Conservation (phyloP, 176 grass and related monocot genomes). For the sorghum (Sorghum bicolor) region Sorghum_bicolor_NCBIv3 NC_012878.2:57395501-57396000, state of each 20-base stretch:
- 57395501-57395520: background rate
- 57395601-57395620: slow-evolving; percentile 60
- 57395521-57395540: slow-evolving; percentile 13
- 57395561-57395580: slow-evolving; percentile 33
- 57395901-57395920: slow-evolving; percentile 20
- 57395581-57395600: slow-evolving; percentile 50
- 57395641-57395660: slow-evolving; percentile 91
- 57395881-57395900: background rate
- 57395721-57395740: slow-evolving; percentile 80
- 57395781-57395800: background rate
- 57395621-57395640: slow-evolving; percentile 97
- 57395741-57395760: background rate
- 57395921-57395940: background rate
- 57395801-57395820: background rate
- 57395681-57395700: slow-evolving; percentile 98
- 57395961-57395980: background rate
- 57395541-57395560: slow-evolving; percentile 50
- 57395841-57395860: slow-evolving; percentile 12
- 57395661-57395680: slow-evolving; percentile 96
- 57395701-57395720: slow-evolving; percentile 85
- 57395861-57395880: slow-evolving; percentile 15
- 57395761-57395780: background rate
- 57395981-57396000: background rate
- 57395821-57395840: slow-evolving; percentile 22
- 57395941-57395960: background rate